Conservation (phyloP, 805 yeast genomes). For the Barnettozyma sucrosica region DNA sequence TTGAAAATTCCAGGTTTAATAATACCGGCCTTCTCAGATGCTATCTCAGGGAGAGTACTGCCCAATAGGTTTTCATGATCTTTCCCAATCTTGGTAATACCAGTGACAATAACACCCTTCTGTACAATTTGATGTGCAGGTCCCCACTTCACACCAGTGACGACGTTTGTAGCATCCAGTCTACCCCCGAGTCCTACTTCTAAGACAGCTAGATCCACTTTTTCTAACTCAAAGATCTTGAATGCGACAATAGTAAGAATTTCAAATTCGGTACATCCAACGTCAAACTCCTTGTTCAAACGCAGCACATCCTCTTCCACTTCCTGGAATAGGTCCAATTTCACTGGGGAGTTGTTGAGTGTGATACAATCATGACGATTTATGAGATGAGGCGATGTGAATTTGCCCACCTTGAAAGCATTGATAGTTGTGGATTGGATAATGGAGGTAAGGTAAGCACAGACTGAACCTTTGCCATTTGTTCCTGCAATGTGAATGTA, state of each 20-base stretch:
- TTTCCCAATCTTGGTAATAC: conserved; percentile 76
- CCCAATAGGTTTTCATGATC: conserved; percentile 86
- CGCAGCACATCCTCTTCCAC: conserved; percentile 38
- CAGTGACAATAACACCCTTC: conserved; percentile 52
- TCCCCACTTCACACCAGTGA: conserved; percentile 18
- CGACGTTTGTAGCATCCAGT: conserved; percentile 81
- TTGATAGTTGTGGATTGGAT: conserved; percentile 38
- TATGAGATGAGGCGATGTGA: conserved; percentile 84
- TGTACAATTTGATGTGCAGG: conserved; percentile 2
- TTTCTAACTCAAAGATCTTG: conserved; percentile 54
- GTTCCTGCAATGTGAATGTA: conserved; percentile 95
- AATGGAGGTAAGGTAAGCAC: conserved; percentile 71
- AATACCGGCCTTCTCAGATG: conserved; percentile 82
- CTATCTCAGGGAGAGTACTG: conserved; percentile 54
- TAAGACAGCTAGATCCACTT: conserved; percentile 71
- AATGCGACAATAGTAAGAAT: conserved; percentile 80
- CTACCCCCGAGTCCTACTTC: conserved; percentile 95
- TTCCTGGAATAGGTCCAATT: conserved; percentile 36
- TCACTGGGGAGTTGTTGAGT: conserved; percentile 55
- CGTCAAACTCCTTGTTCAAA: conserved; percentile 32
- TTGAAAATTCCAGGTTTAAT: conserved; percentile 51
- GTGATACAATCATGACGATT: conserved; percentile 70
- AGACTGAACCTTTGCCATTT: conserved; percentile 92
- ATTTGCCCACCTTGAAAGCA: conserved; percentile 56
- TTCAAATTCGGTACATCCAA: conserved; percentile 87